Conservation (phyloP, 2,329 filamentous ascomycete species). For the Dactylellina cionopaga region DNA sequence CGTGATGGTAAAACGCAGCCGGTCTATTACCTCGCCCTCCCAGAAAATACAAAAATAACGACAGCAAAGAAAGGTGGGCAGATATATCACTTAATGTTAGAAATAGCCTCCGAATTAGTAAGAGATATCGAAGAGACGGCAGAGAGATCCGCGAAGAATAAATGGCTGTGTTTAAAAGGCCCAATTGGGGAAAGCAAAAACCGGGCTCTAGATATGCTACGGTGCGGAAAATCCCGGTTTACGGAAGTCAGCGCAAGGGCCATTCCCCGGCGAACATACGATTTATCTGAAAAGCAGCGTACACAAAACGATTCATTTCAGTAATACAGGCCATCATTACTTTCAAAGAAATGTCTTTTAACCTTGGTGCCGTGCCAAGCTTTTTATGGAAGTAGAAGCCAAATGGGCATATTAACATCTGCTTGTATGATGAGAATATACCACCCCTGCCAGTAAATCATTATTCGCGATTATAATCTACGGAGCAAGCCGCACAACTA, state of each 20-base stretch:
- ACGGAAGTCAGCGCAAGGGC: background rate
- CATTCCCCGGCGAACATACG: slow-evolving; percentile 2
- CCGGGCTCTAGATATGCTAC: background rate
- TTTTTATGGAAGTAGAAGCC: too few species aligned
- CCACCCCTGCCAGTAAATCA: too few species aligned
- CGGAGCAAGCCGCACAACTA: too few species aligned
- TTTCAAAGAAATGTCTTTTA: too few species aligned
- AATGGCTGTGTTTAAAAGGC: slow-evolving; percentile 22
- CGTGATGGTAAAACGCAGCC: background rate
- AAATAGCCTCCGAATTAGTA: slow-evolving; percentile 11
- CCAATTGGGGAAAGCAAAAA: background rate
- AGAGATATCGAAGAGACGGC: slow-evolving; percentile 7
- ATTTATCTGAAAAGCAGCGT: too few species aligned
- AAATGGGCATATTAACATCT: too few species aligned
- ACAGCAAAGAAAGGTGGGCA: background rate
- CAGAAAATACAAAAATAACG: background rate
- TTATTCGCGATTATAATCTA: too few species aligned
- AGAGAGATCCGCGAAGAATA: background rate
- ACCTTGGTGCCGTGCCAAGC: too few species aligned
- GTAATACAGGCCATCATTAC: too few species aligned
- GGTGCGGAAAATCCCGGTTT: background rate
- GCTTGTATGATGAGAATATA: too few species aligned
- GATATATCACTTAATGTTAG: slow-evolving; percentile 7
- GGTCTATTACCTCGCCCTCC: slow-evolving; percentile 20
- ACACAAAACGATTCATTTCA: too few species aligned